Conservation (phyloP, 2,329 filamentous ascomycete species). For the Monosporascus sp. region DNA sequence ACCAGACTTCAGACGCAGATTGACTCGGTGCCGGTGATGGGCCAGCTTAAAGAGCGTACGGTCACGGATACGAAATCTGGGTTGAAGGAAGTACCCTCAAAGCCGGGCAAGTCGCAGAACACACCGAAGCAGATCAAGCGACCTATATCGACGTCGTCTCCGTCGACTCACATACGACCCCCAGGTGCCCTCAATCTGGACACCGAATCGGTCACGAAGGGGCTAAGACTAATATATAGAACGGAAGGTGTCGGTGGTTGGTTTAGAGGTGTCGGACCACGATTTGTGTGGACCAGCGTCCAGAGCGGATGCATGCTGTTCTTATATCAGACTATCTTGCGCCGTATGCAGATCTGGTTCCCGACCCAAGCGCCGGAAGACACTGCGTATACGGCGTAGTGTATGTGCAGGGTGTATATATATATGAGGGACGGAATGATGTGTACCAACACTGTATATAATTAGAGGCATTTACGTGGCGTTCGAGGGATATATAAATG, state of each 20-base stretch:
- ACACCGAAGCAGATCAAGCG: constrained; percentile 52
- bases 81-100: constrained; percentile 15
- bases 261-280: constrained; percentile 91
- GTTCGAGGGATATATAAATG: constrained; percentile 17
- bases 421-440: not conserved
- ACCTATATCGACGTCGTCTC: constrained; percentile 83
- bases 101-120: constrained; percentile 23
- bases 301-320: constrained; percentile 97
- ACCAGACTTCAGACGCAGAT: constrained; percentile 93
- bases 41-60: constrained; percentile 19
- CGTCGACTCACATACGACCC: constrained; percentile 74
- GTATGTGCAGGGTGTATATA: not conserved
- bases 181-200: constrained; percentile 77
- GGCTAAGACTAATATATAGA: constrained; percentile 80
- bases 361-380: constrained; percentile 29
- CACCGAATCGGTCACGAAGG: constrained; percentile 83
- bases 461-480: constrained; percentile 24
- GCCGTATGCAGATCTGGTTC: constrained; percentile 59
- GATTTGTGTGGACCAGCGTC: constrained; percentile 94
- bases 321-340: constrained; percentile 82
- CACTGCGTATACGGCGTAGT: constrained; percentile 12
- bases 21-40: constrained; percentile 30
- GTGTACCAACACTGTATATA: constrained; percentile 18
- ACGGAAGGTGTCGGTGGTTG: constrained; percentile 84
- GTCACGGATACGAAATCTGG: constrained; percentile 18